Evolutionary conservation across 2,329 filamentous ascomycete genomes (phyloP).

Genomic region (Beauveria brongniartii): DNA sequence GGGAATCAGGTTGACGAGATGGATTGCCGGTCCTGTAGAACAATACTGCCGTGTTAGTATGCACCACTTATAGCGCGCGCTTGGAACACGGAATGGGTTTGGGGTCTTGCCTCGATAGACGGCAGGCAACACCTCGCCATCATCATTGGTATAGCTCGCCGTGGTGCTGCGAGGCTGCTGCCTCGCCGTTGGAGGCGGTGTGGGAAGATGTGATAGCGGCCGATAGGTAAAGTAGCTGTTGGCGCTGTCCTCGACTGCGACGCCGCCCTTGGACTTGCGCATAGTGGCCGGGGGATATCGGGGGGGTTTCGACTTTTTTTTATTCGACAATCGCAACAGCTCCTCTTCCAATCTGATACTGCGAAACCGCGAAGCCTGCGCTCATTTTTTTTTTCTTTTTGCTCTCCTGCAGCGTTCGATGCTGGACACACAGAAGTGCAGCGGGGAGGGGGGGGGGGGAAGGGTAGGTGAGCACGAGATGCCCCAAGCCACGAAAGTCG

Average conservation of each 20-base stretch:
- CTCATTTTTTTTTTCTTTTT: constrained; percentile 7
- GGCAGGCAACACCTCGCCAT: constrained; percentile 32
- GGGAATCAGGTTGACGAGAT: constrained; percentile 59
- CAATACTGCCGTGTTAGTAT: background rate
- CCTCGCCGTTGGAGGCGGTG: constrained; percentile 51
- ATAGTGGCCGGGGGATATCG: constrained; percentile 1
- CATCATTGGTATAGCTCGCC: constrained; percentile 26
- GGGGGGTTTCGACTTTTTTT: background rate
- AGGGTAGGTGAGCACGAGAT: constrained; percentile 6
- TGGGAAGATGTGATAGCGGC: constrained; percentile 59
- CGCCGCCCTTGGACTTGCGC: constrained; percentile 13
- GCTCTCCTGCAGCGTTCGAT: background rate
- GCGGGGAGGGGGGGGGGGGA: no score
- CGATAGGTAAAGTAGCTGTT: constrained; percentile 54
- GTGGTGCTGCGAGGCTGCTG: constrained; percentile 31
- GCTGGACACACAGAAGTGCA: background rate
- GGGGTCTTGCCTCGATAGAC: constrained; percentile 27
- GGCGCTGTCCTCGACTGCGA: constrained; percentile 32
- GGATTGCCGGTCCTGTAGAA: constrained; percentile 51
- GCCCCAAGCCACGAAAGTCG: background rate
- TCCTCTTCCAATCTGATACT: constrained; percentile 5
- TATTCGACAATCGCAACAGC: background rate
- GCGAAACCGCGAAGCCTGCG: background rate
- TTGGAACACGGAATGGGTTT: background rate
- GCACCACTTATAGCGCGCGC: background rate